Base-by-base conservation (phyloP, 352 stramenopile genomes). In the Thraustochytrium striatum region DNA sequence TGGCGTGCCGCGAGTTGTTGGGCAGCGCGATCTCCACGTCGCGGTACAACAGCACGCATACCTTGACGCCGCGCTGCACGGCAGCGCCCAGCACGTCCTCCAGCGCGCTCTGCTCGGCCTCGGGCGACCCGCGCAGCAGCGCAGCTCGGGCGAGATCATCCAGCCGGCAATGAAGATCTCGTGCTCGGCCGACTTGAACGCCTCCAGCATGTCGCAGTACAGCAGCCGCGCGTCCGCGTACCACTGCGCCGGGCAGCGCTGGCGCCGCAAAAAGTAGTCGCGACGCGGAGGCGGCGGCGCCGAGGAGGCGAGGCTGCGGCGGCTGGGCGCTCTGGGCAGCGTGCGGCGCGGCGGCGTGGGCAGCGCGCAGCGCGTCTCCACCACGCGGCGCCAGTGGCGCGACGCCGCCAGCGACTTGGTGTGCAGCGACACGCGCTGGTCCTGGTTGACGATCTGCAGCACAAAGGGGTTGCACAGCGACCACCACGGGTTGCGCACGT, bases 121-220 rank as follows among this genome's bases (percentile, higher is more conserved):
- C n/a, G 21, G 35, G 19, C 9, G 33, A 7, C 32, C 41, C 16
- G 21, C 41, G 65, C 2, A 39, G 65, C 65, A 75, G 30, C 41
- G 41, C 41, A 75, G 36, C 41, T 75, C 36, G 43, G 65, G 32
- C 9, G 11, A 70, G 52, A 75, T 43, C 65, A 39, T 61, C 65
- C 65, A 75, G 3, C 65, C 65, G n/a, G 58, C 41, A n/a, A 75
- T 72, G 30, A 75, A 75, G 30, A 75, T 68, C 30, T 75, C 41
- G 44, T 30, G 43, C 44, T 58, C 52, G 25, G 65, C 65, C 8
- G 32, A 25, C 8, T 62, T 50, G 35, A 75, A 13, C 0, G 65
- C 65, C 11, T 58, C 65, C n/a, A n/a, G n/a, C n/a, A n/a, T n/a
- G 47, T 55, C 47, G 16, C 47, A 25, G 47, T 55, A 55, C 16